Base-by-base conservation (phyloP, 164 flowering plant species). In the Santalum album region DNA sequence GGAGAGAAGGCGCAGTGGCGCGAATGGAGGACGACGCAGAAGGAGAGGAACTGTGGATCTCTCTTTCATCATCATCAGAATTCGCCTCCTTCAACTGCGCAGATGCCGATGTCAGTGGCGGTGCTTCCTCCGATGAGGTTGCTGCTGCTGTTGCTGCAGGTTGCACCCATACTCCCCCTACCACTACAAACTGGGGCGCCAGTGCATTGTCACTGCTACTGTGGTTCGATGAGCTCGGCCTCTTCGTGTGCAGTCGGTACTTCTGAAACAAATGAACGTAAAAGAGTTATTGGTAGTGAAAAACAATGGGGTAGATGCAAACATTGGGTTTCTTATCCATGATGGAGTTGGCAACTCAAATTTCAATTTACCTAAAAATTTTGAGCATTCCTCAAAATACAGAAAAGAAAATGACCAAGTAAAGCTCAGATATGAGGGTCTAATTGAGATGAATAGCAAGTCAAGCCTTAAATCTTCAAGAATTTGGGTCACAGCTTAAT, bases 151-250 rank as follows among this genome's bases (percentile, higher is more conserved):
- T 50, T 9, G 63, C 48, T 0, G 81, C 60, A 0, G 86, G 80
- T 26, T 77, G 87, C 32, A 81, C 79, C 90, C 91, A 87, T 53
- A 87, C 69, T 23, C 90, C 90, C 25, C 96, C 92, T 6, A 87
- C 84, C 36, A 87, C 82, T 11, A 84, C 78, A 52, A 79, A 74
- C 25, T 81, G 92, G 0, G 87, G 78, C 6, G 81, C 45, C 56
- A 80, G 86, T 15, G 71, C n/a, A n/a, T n/a, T n/a, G 57, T 65
- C 75, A 67, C 66, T 57, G 49, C 50, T 69, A 58, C 57, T 71
- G 60, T 66, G 74, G 17, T 57, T 63, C 19, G 74, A 24, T 0
- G 74, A 62, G 53, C 65, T 68, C 22, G 92, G 87, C 65, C 92
- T 77, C 60, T 88, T 77, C 19, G 80, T 75, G 60, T 87, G 90